These are phyloP conservation scores for Candida sphagnicola DNA, from an alignment of 805 yeast genomes.

Conservation along the genomic window DNA sequence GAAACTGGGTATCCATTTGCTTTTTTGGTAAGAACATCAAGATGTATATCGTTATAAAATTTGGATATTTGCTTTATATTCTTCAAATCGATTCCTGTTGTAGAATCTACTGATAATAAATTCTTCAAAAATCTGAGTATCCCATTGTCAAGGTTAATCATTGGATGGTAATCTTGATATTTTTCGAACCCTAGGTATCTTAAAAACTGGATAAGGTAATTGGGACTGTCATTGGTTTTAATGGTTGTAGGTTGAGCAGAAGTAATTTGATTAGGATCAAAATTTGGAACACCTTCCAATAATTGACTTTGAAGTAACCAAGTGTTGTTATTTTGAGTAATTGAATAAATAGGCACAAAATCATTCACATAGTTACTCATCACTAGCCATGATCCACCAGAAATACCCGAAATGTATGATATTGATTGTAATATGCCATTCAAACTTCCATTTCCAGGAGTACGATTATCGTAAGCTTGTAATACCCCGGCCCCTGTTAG, in stretches of 20 bases:
- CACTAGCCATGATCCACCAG: slow-evolving; percentile 74
- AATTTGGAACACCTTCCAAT: slow-evolving; percentile 54
- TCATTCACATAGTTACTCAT: slow-evolving; percentile 39
- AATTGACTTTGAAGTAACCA: slow-evolving; percentile 48
- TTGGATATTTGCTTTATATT: slow-evolving; percentile 24
- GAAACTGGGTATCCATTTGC: slow-evolving; percentile 51
- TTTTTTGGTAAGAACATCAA: slow-evolving; percentile 51
- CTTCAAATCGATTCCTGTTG: background rate
- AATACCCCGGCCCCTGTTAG: slow-evolving; percentile 54
- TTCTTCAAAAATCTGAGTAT: slow-evolving; percentile 9
- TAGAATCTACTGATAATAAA: background rate
- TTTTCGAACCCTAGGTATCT: background rate
- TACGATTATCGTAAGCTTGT: slow-evolving; percentile 47
- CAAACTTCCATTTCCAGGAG: slow-evolving; percentile 28
- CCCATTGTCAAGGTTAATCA: background rate
- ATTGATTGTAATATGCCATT: slow-evolving; percentile 54
- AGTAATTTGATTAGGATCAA: slow-evolving; percentile 26
- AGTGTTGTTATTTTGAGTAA: slow-evolving; percentile 18
- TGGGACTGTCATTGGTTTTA: background rate
- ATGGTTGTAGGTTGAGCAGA: background rate
- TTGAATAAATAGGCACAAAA: slow-evolving; percentile 20
- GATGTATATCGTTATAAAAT: slow-evolving; percentile 51
- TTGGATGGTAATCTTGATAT: background rate
- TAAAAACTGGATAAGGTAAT: background rate
- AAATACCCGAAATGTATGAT: slow-evolving; percentile 58